A percentile compares a stretch with the other conserved stretches of the same genome.
Conservation (phyloP, 192 early-diverging fungal species). For the Coemansia sp. region DNA sequence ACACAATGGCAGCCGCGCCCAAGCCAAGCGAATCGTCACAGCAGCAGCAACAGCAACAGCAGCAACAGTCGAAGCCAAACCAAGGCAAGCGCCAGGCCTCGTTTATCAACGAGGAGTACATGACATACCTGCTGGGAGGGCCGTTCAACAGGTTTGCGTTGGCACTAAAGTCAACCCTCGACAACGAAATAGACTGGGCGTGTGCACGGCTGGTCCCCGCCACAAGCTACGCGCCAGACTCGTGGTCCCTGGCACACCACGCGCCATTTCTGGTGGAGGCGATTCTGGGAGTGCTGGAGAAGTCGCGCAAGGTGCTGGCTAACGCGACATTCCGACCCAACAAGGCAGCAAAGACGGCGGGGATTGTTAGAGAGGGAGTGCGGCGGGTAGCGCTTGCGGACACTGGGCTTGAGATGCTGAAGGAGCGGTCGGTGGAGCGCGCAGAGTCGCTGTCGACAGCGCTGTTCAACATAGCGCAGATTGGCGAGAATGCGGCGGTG, state of each 20-base stretch:
- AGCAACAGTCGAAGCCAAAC: not conserved
- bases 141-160: slow-evolving; percentile 52
- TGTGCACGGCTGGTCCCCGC: slow-evolving; percentile 38
- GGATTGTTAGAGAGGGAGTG: not conserved
- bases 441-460: slow-evolving; percentile 32
- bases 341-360: not conserved
- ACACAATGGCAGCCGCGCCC: not conserved
- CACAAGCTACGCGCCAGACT: slow-evolving; percentile 33
- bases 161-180: slow-evolving; percentile 41
- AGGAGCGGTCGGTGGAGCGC: slow-evolving; percentile 24
- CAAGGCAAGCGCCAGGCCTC: not conserved
- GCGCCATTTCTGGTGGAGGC: slow-evolving; percentile 52
- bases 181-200: slow-evolving; percentile 56
- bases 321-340: slow-evolving; percentile 1
- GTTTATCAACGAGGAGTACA: slow-evolving; percentile 42
- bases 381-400: slow-evolving; percentile 14
- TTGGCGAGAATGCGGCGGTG: slow-evolving; percentile 38
- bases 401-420: slow-evolving; percentile 20
- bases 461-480: slow-evolving; percentile 46
- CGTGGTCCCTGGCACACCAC: slow-evolving; percentile 29
- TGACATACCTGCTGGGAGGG: slow-evolving; percentile 34
- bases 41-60: not conserved
- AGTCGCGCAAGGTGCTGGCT: slow-evolving; percentile 29
- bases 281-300: slow-evolving; percentile 32
- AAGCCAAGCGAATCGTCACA: not conserved